Percentiles rank a stretch among this genome's conserved stretches.
Conservation (phyloP, 2,329 filamentous ascomycete species). For the Nemania sp. region DNA sequence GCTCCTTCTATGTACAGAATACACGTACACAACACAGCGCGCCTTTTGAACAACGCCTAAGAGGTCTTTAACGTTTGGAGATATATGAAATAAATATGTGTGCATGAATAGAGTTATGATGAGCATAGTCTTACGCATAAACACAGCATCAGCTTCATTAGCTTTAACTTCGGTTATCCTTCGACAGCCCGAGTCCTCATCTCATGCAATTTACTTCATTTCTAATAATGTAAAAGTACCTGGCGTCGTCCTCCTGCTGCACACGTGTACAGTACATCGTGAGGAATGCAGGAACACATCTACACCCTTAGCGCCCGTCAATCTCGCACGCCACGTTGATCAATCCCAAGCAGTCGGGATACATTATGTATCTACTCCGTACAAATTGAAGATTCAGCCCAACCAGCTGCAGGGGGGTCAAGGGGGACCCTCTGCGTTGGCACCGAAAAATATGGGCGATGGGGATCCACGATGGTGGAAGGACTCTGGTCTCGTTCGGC, state of each 20-base stretch:
- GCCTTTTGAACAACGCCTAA: neutral
- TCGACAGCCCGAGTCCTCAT: neutral
- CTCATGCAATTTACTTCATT: neutral
- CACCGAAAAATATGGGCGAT: constrained; percentile 19
- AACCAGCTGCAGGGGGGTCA: constrained; percentile 5
- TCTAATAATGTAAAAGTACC: constrained; percentile 2
- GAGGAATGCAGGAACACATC: constrained; percentile 31
- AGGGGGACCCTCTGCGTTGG: neutral
- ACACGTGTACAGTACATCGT: neutral
- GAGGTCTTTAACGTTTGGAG: neutral
- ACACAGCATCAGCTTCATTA: constrained; percentile 10
- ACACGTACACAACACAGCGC: neutral
- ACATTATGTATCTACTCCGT: too few species aligned
- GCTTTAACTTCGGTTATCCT: neutral
- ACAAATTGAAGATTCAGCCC: constrained; percentile 17
- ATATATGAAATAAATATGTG: neutral
- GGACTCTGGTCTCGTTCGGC: constrained; percentile 29
- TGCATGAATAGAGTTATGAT: neutral
- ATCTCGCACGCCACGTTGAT: constrained; percentile 36
- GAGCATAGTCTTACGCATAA: neutral
- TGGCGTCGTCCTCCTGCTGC: constrained; percentile 4
- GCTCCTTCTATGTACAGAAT: neutral
- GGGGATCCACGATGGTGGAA: neutral
- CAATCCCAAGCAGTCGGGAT: constrained; percentile 39
- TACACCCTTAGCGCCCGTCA: constrained; percentile 17